Base-by-base conservation (phyloP, 192 early-diverging fungal genomes). In the Chytriomyces hyalinus region DNA sequence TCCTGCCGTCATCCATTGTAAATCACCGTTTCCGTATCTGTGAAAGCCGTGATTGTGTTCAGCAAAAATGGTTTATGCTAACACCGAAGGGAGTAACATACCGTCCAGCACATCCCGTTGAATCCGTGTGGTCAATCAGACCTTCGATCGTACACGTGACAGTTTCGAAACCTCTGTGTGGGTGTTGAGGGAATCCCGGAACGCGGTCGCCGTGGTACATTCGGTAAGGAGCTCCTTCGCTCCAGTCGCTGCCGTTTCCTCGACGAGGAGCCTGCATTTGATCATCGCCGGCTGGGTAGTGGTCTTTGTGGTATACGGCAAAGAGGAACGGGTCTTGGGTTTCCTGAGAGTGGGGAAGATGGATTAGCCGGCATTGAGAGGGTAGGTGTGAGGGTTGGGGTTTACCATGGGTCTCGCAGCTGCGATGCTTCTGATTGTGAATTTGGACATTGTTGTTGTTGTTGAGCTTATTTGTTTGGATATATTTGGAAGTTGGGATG, bases 1-100 rank as follows among this genome's bases (percentile, higher is more conserved):
- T 3, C 91, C 91, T 10, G 90, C 89, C 17, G 90, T 92, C 86
- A 90, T 91, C 91, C 90, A 92, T 75, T 90, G 88, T 11, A 89
- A 48, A 71, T 84, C 85, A 22, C 85, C 85, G n/a, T 81, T 74
- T 26, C 67, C 69, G 61, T 84, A 89, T 28, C 75, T 62, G 28
- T 36, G 2, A 36, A 36, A 36, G 28, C 28, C 28, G 28, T 36
- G 28, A 36, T 36, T 36, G 28, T 36, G 0, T 36, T 36, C 28
- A 36, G 28, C 28, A 0, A 36, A 26, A 36, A 36, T 36, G 36
- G 36, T 36, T 36, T 36, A 4, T 36, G 36, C 36, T 0, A 36
- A 36, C 36, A 36, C 36, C 0, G 36, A 36, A 36, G 36, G 0
- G 1, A 36, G 36, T 2, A 36, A 36, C 85, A 72, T 87, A 83